A percentile compares a stretch with the other conserved stretches of the same genome.
Conservation (phyloP, 371 early-diverging fungal species). For the Haplosporangium sp. region DNA sequence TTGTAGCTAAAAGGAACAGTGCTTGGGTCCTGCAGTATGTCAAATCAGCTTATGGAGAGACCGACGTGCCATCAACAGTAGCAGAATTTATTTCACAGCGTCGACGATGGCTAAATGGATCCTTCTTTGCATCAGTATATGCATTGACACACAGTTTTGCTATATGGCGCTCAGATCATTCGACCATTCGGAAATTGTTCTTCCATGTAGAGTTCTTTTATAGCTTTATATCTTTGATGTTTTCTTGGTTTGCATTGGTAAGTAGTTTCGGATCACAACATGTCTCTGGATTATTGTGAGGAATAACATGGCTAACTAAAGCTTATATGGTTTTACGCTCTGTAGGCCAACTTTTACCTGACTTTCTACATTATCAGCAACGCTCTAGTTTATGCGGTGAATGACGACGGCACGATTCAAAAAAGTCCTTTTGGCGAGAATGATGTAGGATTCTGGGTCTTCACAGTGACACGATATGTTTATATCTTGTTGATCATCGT, state of each 20-base stretch:
- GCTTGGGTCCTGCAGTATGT: constrained; percentile 81
- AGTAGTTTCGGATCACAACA: constrained; percentile 6
- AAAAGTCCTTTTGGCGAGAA: constrained; percentile 64
- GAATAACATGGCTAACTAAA: too few species aligned
- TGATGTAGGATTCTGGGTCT: constrained; percentile 20
- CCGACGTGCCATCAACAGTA: constrained; percentile 76
- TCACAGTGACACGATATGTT: constrained; percentile 65
- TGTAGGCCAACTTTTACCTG: constrained; percentile 79
- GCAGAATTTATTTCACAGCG: constrained; percentile 80
- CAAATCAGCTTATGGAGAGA: constrained; percentile 73
- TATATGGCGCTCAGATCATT: constrained; percentile 74
- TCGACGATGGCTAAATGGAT: constrained; percentile 82
- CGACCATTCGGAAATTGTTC: constrained; percentile 67
- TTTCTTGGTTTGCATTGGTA: constrained; percentile 83
- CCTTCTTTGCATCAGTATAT: constrained; percentile 78
- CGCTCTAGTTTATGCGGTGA: constrained; percentile 53
- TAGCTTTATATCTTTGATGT: constrained; percentile 69
- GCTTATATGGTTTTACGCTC: too few species aligned
- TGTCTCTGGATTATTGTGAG: too few species aligned
- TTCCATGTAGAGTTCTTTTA: constrained; percentile 75
- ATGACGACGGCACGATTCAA: constrained; percentile 25
- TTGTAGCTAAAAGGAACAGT: constrained; percentile 81
- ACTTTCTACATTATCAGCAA: constrained; percentile 78
- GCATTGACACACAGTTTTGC: constrained; percentile 75
- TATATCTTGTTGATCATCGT: constrained; percentile 75